Conservation (phyloP, 768 basidiomycete genomes). For the Brasilioporus rufonigricans region DNA sequence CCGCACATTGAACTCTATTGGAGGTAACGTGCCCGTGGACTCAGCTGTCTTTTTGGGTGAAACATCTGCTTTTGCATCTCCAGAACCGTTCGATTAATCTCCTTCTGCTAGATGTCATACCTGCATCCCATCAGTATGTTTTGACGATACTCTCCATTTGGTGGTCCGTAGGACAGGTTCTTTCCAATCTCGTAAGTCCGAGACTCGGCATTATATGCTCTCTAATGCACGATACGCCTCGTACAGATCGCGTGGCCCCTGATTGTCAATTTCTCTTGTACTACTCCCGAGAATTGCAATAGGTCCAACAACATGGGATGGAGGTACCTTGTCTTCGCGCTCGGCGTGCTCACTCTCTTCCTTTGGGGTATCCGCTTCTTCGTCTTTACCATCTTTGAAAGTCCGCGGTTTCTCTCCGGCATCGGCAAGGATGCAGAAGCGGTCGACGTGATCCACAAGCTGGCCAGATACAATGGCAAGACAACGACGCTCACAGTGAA, state of each 20-base stretch:
- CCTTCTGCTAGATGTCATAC: constrained; percentile 44
- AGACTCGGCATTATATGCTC: neutral
- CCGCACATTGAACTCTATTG: neutral
- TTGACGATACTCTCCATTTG: constrained; percentile 56
- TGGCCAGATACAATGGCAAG: constrained; percentile 51
- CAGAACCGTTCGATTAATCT: neutral
- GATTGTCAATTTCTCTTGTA: constrained; percentile 54
- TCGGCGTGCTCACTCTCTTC: constrained; percentile 51
- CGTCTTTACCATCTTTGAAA: constrained; percentile 52
- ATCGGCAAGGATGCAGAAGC: constrained; percentile 53
- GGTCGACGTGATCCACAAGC: constrained; percentile 43
- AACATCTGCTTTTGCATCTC: neutral
- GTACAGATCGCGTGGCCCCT: constrained; percentile 59
- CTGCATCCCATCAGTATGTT: constrained; percentile 55
- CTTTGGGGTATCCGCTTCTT: constrained; percentile 54
- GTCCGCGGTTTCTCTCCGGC: constrained; percentile 56
- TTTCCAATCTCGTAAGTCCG: constrained; percentile 42
- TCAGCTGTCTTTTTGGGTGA: constrained; percentile 50
- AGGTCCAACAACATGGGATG: constrained; percentile 59
- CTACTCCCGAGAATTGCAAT: constrained; percentile 33
- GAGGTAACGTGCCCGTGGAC: constrained; percentile 56
- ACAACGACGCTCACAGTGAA: constrained; percentile 42
- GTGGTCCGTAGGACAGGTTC: constrained; percentile 58
- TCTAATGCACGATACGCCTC: neutral
- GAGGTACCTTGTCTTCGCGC: constrained; percentile 55